These are phyloP conservation scores for Dissophora ornata DNA, from an alignment of 192 early-diverging fungal genomes.

Conservation along the genomic window DNA sequence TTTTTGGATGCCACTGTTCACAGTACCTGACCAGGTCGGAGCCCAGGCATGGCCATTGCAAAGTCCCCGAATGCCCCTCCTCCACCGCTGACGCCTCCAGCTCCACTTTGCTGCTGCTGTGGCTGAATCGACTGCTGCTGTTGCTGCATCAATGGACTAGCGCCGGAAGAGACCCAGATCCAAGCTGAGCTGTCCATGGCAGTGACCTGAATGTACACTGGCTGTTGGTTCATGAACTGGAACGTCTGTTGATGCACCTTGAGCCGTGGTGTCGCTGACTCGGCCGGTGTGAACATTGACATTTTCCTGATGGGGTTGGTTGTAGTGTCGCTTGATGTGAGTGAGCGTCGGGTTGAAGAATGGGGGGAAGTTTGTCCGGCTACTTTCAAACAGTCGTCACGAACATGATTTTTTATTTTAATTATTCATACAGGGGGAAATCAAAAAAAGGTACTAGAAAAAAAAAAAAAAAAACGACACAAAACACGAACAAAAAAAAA, in stretches of 20 bases:
- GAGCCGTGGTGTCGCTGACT: not conserved
- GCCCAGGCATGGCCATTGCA: slow-evolving; percentile 38
- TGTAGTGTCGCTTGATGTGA: no score
- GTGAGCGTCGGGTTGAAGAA: no score
- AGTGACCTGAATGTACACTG: slow-evolving; percentile 38
- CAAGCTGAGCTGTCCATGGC: slow-evolving; percentile 26
- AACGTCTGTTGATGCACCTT: slow-evolving; percentile 32
- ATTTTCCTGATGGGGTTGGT: not conserved
- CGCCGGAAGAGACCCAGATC: slow-evolving; percentile 38
- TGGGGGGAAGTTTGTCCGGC: no score
- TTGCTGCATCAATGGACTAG: slow-evolving; percentile 18
- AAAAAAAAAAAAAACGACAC: not conserved
- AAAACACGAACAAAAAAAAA: slow-evolving; percentile 8
- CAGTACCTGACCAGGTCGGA: slow-evolving; percentile 31
- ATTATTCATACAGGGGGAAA: slow-evolving; percentile 1
- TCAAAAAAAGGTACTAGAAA: no score
- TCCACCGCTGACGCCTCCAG: not conserved
- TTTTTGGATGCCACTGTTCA: no score
- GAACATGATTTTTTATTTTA: no score
- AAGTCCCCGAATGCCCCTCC: slow-evolving; percentile 38
- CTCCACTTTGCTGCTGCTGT: not conserved
- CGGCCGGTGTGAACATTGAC: slow-evolving; percentile 7
- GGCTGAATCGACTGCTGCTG: slow-evolving; percentile 7
- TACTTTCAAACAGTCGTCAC: no score
- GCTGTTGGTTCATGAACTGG: slow-evolving; percentile 39